Conservation (phyloP, 1,284 basidiomycete species). For the Cutaneotrichosporon sp. region DNA sequence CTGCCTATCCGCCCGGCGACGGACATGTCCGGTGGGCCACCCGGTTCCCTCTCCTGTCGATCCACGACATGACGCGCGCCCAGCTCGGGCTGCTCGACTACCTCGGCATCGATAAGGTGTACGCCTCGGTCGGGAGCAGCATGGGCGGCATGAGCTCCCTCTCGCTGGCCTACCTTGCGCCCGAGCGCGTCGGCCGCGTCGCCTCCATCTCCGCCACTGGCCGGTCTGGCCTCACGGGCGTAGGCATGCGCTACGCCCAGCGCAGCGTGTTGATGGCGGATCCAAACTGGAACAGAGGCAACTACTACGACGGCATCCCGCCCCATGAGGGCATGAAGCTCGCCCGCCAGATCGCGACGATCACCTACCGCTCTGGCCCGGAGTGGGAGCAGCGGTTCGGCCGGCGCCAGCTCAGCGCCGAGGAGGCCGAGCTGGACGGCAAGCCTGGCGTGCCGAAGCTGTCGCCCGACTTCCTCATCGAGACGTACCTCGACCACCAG, state of each 20-base stretch:
- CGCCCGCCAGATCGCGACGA: constrained; percentile 96
- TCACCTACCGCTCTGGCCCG: constrained; percentile 96
- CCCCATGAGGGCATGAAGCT: constrained; percentile 99
- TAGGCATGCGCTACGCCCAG: constrained; percentile 95
- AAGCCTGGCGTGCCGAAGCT: constrained; percentile 24
- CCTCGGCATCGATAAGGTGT: constrained; percentile 76
- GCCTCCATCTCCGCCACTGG: constrained; percentile 94
- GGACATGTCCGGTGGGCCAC: constrained; percentile 77
- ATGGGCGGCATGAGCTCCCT: constrained; percentile 99
- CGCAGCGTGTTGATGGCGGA: constrained; percentile 90
- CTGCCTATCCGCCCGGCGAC: constrained; percentile 52
- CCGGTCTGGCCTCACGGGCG: constrained; percentile 79
- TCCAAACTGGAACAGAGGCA: constrained; percentile 98
- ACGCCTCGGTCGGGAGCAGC: constrained; percentile 85
- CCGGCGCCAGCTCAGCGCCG: constrained; percentile 53
- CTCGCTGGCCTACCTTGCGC: constrained; percentile 89
- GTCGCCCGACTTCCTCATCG: constrained; percentile 89
- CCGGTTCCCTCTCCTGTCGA: constrained; percentile 80
- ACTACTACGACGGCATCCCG: constrained; percentile 91
- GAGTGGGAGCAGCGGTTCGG: constrained; percentile 99
- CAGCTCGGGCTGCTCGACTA: constrained; percentile 83
- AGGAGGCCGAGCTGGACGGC: constrained; percentile 21
- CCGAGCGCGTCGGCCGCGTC: constrained; percentile 78
- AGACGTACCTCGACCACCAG: constrained; percentile 97
- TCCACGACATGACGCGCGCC: constrained; percentile 93